These are phyloP conservation scores for Skeletonema marinoi DNA, from an alignment of 108 stramenopile genomes.

Conservation along the genomic window DNA sequence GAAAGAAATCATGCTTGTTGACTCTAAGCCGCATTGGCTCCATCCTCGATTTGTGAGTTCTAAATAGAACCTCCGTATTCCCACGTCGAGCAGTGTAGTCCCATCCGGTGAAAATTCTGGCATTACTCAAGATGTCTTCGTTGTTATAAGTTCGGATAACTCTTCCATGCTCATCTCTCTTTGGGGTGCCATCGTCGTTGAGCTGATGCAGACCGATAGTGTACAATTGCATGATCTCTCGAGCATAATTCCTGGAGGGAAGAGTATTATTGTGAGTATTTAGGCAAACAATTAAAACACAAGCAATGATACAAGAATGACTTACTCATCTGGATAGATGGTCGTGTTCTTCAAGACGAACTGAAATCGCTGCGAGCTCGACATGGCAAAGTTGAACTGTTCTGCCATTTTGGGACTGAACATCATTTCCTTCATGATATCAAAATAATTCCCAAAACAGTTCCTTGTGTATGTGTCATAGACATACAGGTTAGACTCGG, in stretches of 20 bases:
- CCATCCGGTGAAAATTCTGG: slow-evolving; percentile 49
- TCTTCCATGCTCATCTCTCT: slow-evolving; percentile 9
- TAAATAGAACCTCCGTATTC: slow-evolving; percentile 35
- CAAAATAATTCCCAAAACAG: slow-evolving; percentile 65
- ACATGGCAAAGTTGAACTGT: slow-evolving; percentile 49
- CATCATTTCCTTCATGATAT: slow-evolving; percentile 56
- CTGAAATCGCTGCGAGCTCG: background rate
- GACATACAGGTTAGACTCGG: slow-evolving; percentile 42
- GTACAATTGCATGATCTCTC: slow-evolving; percentile 52
- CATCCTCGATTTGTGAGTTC: slow-evolving; percentile 8
- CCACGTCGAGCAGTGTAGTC: slow-evolving; percentile 12
- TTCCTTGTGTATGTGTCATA: slow-evolving; percentile 70
- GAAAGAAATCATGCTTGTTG: slow-evolving; percentile 34
- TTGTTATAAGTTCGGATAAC: slow-evolving; percentile 32
- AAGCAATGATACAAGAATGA: background rate
- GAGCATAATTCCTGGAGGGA: slow-evolving; percentile 29
- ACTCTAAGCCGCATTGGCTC: slow-evolving; percentile 29
- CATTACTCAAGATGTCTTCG: slow-evolving; percentile 33
- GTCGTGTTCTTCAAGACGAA: background rate
- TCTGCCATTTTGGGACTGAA: slow-evolving; percentile 59
- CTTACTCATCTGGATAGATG: background rate
- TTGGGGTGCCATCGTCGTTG: slow-evolving; percentile 37
- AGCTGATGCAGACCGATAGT: slow-evolving; percentile 45
- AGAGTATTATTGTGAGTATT: no score
- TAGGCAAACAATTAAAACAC: background rate